Evolutionary conservation across 306 rosid genomes (phyloP), one percentile per base, ranked within the genome.

Genomic region (Trifolium subterraneum): DNA sequence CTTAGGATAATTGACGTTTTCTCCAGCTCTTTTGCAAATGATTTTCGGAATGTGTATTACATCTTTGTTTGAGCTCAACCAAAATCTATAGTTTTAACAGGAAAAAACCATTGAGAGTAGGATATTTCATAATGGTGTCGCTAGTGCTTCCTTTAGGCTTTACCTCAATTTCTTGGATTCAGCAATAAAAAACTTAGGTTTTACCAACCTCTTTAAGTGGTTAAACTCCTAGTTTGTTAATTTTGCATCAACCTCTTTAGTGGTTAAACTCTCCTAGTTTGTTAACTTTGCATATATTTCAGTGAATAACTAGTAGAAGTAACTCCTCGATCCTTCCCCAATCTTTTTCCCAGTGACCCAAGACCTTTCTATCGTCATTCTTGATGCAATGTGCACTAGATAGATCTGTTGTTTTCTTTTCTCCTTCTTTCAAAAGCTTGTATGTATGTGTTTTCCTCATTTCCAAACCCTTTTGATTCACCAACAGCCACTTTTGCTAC

Each of bases 401-500:
- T 27, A 42, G 31, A 27, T 27, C 31, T 29, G 44, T 56, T 7
- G 1, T 36, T 54, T 45, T 56, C 55, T 33, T 71, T 15, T 20
- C 22, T 23, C 56, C 35, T 72, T 35, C 27, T 25, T 15, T 61
- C 31, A n/a, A 16, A 73, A n/a, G 10, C 70, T 73, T 73, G 50
- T 47, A 62, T 62, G 2, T 47, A 62, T 73, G 70, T 62, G 13
- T 47, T 47, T 19, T 35, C 69, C 38, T 44, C 62, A 73, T 61
- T 60, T 56, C 59, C 16, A 7, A 73, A n/a, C 47, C 60, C 60
- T 60, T 27, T 44, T 60, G 44, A 73, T 47, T 60, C 56, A 10
- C 60, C 19, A 73, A 60, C 19, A 72, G 47, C 77, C 60, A 61
- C 77, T 60, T 60, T 44, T 44, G 8, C 68, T 16, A 60, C 77